A percentile compares a stretch with the other conserved stretches of the same genome.
phyloP scores from a whole-genome alignment of 2,329 filamentous ascomycete species.

The Colletotrichum sublineola region DNA sequence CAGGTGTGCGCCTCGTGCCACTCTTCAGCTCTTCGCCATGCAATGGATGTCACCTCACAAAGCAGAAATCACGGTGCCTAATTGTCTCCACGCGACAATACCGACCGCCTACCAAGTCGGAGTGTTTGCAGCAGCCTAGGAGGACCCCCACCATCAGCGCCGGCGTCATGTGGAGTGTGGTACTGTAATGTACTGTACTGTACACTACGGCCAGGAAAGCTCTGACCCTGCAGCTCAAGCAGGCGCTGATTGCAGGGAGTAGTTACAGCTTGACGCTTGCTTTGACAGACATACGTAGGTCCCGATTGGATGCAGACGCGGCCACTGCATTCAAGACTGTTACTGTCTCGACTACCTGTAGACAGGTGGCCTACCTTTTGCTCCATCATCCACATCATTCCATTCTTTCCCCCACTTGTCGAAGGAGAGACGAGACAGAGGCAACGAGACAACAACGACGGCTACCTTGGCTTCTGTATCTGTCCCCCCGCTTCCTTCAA shows the following conservation, averaged over 20 bases:
- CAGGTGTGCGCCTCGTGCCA: not conserved
- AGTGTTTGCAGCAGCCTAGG: not conserved
- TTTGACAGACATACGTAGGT: not conserved
- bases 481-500: not conserved
- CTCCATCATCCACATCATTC: not conserved
- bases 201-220: not conserved
- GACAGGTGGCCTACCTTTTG: not conserved
- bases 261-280: constrained; percentile 1
- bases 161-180: not conserved
- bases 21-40: not conserved
- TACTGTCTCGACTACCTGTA: not conserved
- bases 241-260: not conserved
- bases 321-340: not conserved
- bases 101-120: not conserved
- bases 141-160: not conserved
- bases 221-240: not conserved
- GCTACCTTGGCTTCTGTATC: not conserved
- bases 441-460: constrained; percentile 18
- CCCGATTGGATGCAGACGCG: not conserved
- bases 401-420: too few relatives aligned
- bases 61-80: not conserved
- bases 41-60: not conserved
- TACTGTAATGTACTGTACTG: too few relatives aligned
- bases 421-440: not conserved
- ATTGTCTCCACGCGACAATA: not conserved